Evolutionary conservation across 371 early-diverging fungal species (phyloP), one percentile per base, ranked within the genome.

Genomic region (Syncephalastrum racemosum): DNA sequence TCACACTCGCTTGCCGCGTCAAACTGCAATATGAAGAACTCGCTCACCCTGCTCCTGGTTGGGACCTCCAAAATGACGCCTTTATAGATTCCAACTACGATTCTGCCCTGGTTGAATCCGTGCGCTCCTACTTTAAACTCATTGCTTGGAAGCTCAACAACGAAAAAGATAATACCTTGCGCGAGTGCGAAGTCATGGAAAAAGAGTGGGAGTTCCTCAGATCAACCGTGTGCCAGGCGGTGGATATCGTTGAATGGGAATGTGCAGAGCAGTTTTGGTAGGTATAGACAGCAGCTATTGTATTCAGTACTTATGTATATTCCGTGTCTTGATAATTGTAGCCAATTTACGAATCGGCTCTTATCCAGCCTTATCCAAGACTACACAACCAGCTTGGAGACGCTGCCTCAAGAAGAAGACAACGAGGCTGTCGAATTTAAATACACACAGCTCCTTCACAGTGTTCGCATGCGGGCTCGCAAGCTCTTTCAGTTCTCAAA

Each of bases 111-210:
- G 84, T 86, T 60, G 73, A 83, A 40, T 83, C 86, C 1, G 70
- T 95, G 12, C 77, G 84, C 18, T 90, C 83, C 45, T 95, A 93
- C 56, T 91, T 92, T 58, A 81, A 81, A 44, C 74, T 93, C 46
- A 72, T 93, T 10, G 83, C 81, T 6, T 90, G 85, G 85, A 89
- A 88, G 60, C 67, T 88, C 23, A 67, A 64, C 25, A 63, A 63
- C 44, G 79, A 78, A 56, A 77, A 71, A 53, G 77, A 81, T 40
- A 83, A 85, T 42, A 83, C 82, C 43, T 71, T 84, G 43, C 80
- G 86, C 55, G 89, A 90, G 60, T 86, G 89, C 22, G 94, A 90
- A 64, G 75, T 89, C 6, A 75, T 94, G 65, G 91, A 92, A 61
- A 80, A 75, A 52, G 92, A 93, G 63, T 93, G 93, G 93, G 79